A percentile compares a stretch with the other conserved stretches of the same genome.
These are phyloP conservation scores for Ceratocystis smalleyi DNA, from an alignment of 2,329 filamentous ascomycete species.

Conservation along the genomic window DNA sequence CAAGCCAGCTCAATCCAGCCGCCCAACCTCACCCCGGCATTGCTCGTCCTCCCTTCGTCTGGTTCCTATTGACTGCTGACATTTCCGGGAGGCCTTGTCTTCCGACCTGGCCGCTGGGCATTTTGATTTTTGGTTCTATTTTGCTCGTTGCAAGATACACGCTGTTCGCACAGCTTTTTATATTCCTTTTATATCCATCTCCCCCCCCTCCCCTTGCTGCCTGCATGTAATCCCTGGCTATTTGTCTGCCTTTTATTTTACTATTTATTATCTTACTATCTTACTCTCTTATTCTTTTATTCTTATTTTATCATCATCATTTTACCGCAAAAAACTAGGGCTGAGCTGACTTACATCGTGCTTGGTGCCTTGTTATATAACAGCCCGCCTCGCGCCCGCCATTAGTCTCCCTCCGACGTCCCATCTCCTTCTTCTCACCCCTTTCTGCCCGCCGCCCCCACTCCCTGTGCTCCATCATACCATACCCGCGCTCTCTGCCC, in stretches of 20 bases:
- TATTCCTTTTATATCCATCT: background rate
- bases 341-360: background rate
- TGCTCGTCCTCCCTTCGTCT: slow-evolving; percentile 1
- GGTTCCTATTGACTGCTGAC: background rate
- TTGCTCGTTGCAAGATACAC: background rate
- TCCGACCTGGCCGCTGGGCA: background rate
- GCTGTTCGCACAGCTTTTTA: background rate
- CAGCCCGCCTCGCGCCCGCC: background rate
- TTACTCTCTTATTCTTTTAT: no score
- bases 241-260: background rate
- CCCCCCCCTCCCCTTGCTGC: background rate
- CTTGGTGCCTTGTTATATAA: background rate
- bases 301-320: no score
- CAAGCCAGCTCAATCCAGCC: background rate
- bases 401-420: background rate
- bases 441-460: background rate
- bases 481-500: no score
- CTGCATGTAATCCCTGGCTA: background rate
- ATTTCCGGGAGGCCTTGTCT: background rate
- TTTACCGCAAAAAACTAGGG: background rate
- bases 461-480: no score
- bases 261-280: background rate
- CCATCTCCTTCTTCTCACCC: background rate
- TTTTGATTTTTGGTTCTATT: background rate
- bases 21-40: background rate